Evolutionary conservation across 1,284 basidiomycete species (phyloP).

Genomic region (Neotropicomus parvogracilis): DNA sequence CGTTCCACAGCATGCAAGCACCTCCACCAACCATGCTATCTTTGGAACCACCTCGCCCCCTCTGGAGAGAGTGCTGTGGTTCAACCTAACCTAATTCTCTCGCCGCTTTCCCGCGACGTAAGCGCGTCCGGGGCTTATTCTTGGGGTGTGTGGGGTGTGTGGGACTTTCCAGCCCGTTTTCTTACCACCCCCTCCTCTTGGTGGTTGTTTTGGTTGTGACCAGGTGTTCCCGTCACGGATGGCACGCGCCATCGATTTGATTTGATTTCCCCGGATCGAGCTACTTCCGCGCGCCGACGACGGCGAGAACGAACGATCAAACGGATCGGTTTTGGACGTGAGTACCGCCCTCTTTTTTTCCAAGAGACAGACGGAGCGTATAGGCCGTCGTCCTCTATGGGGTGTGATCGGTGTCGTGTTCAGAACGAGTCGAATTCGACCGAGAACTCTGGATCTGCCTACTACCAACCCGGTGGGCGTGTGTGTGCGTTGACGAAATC

Average conservation of each 20-base stretch:
- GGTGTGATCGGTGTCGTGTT: slow-evolving; percentile 8
- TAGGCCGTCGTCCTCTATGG: too few species aligned
- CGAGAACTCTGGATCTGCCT: slow-evolving; percentile 19
- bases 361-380: slow-evolving; percentile 9
- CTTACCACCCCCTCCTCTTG: background rate
- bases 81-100: background rate
- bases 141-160: background rate
- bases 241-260: slow-evolving; percentile 21
- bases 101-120: slow-evolving; percentile 8
- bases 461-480: too few species aligned
- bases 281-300: slow-evolving; percentile 24
- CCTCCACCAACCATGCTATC: slow-evolving; percentile 5
- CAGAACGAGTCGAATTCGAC: slow-evolving; percentile 11
- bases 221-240: slow-evolving; percentile 12
- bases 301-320: slow-evolving; percentile 13
- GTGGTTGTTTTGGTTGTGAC: background rate
- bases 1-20: slow-evolving; percentile 11
- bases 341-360: slow-evolving; percentile 11
- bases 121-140: slow-evolving; percentile 9
- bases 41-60: slow-evolving; percentile 3
- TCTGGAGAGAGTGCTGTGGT: slow-evolving; percentile 1
- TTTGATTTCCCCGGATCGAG: slow-evolving; percentile 20
- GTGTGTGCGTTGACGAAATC: slow-evolving; percentile 19
- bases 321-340: slow-evolving; percentile 13
- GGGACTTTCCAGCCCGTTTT: too few species aligned